Evolutionary conservation across 352 stramenopile species (phyloP), one percentile per base, ranked within the genome.

Genomic region (Paralagenidium karlingii): DNA sequence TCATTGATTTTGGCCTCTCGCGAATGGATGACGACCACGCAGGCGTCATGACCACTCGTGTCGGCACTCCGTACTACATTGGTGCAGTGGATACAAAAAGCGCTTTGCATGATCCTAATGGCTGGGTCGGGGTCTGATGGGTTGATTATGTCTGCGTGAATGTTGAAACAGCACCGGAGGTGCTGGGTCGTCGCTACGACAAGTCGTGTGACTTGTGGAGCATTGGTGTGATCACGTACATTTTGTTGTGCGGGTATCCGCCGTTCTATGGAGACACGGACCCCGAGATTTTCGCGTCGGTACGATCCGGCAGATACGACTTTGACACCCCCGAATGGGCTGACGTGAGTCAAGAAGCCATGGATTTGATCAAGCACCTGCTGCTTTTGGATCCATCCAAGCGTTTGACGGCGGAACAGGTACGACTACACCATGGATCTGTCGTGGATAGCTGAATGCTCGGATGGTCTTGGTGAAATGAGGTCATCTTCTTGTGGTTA

Each of bases 1-100:
- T 99, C 53, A 99, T 99, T 55, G 94, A 99, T 67, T 99, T 99
- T 69, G 94, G 94, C 10, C 73, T 99, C 12, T 94, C 81, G 22
- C 77, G 80, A 24, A 95, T 95, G 63, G 79, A 96, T 46, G 82
- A 94, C 20, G 76, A 69, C 0, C 75, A 55, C 27, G 71, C 75
- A 19, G 73, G 73, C 15, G 74, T 85, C 42, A 96, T 97, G 66
- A 95, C 95, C 25, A 98, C 97, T 34, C 88, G 92, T 11, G 94
- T 98, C 8, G 96, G 96, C 15, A 98, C 95, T 22, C 85, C 88
- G 3, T 97, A 97, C 61, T 96, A 95, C 60, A 96, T 96, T 37
- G n/a, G n/a, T n/a, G n/a, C n/a, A n/a, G n/a, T n/a, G n/a, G n/a
- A n/a, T n/a, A n/a, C n/a, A n/a, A 34, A 38, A 43, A 42, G 18